Evolutionary conservation across 192 early-diverging fungal genomes (phyloP).

Genomic region (Gonapodya sp.): DNA sequence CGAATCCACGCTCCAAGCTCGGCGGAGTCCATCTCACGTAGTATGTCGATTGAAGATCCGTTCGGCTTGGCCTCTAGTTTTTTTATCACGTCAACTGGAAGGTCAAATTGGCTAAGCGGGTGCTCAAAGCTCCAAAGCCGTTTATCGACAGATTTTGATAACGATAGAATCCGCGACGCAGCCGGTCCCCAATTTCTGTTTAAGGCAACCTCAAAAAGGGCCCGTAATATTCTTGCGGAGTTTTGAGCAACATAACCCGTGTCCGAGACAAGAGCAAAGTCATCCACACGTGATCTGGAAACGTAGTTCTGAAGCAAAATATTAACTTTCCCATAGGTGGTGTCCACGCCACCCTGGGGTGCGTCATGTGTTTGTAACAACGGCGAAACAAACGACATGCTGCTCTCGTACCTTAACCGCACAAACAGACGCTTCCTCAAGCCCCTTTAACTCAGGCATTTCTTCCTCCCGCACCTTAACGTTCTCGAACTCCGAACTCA

Average conservation of each 20-base stretch:
- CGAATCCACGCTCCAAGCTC: slow-evolving; percentile 85
- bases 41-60: slow-evolving; percentile 40
- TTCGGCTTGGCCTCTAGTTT: slow-evolving; percentile 42
- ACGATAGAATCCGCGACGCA: slow-evolving; percentile 61
- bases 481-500: slow-evolving; percentile 89
- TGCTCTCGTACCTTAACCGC: slow-evolving; percentile 61
- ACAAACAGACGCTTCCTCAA: slow-evolving; percentile 68
- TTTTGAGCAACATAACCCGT: slow-evolving; percentile 90
- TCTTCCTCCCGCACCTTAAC: slow-evolving; percentile 90
- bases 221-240: slow-evolving; percentile 81
- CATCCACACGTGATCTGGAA: slow-evolving; percentile 65
- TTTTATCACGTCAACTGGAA: slow-evolving; percentile 10
- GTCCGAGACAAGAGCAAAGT: slow-evolving; percentile 94
- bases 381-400: not conserved
- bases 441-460: slow-evolving; percentile 61
- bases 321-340: slow-evolving; percentile 85
- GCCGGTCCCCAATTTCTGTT: slow-evolving; percentile 84
- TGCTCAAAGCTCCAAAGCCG: slow-evolving; percentile 64
- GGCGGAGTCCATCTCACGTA: slow-evolving; percentile 72
- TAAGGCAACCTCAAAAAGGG: slow-evolving; percentile 90
- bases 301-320: slow-evolving; percentile 85
- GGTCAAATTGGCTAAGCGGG: slow-evolving; percentile 13
- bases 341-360: slow-evolving; percentile 62
- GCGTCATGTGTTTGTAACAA: not conserved
- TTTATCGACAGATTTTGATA: slow-evolving; percentile 79